phyloP scores from a whole-genome alignment of 768 basidiomycete species.

The Leccinum disarticulatum region DNA sequence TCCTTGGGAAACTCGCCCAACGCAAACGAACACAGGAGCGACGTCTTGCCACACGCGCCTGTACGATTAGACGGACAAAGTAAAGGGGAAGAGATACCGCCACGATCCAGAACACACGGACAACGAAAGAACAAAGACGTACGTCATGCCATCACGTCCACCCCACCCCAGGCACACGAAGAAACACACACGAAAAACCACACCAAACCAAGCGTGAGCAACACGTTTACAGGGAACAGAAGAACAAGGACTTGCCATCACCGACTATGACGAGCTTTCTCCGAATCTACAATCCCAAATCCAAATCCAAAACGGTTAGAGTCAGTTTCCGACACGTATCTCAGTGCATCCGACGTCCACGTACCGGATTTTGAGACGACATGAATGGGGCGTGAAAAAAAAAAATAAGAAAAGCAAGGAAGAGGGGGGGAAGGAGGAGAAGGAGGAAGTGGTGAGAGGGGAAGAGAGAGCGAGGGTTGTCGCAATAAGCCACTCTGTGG shows the following conservation, averaged over 20 bases:
- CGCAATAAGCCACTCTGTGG: conserved; percentile 22
- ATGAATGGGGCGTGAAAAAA: conserved; percentile 20
- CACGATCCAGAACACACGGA: not conserved
- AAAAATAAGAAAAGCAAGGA: not conserved
- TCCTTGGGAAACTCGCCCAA: conserved; percentile 94
- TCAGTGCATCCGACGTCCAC: conserved; percentile 23
- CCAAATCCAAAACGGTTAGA: not conserved
- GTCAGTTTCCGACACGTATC: not conserved
- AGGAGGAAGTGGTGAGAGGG: conserved; percentile 16
- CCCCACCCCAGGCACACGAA: not conserved
- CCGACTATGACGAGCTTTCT: conserved; percentile 96
- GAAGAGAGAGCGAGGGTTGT: conserved; percentile 22
- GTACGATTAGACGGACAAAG: not conserved
- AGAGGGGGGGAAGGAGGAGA: not conserved
- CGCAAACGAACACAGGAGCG: conserved; percentile 86
- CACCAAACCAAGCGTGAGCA: not conserved
- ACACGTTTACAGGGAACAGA: not conserved
- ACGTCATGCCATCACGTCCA: not conserved
- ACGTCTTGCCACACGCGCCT: conserved; percentile 98
- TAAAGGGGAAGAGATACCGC: not conserved
- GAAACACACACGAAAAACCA: not conserved
- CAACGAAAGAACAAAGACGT: not conserved
- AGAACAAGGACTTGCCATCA: conserved; percentile 63
- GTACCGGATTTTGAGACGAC: conserved; percentile 60
- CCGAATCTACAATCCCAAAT: conserved; percentile 61